Percentiles rank a stretch among this genome's conserved stretches.
These are phyloP conservation scores for Chernovozyma aurita DNA, from an alignment of 1,139 yeast species.

Conservation along the genomic window DNA sequence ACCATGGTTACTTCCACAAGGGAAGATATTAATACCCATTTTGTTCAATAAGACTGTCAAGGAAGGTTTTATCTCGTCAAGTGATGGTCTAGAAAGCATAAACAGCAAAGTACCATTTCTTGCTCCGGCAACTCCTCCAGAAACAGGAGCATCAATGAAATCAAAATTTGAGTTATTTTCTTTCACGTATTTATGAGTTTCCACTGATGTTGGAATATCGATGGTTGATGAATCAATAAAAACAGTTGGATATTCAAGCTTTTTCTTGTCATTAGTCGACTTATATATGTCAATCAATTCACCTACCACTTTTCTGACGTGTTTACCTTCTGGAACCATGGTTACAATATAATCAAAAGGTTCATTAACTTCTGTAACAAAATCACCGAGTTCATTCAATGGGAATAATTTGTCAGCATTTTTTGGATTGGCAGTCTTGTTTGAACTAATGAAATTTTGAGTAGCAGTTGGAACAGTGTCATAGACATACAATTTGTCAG, in stretches of 20 bases:
- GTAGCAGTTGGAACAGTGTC: slow-evolving; percentile 37
- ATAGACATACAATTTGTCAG: slow-evolving; percentile 41
- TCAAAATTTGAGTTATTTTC: slow-evolving; percentile 30
- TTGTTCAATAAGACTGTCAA: slow-evolving; percentile 29
- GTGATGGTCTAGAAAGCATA: slow-evolving; percentile 45
- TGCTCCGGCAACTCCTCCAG: slow-evolving; percentile 62
- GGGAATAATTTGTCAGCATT: slow-evolving; percentile 18
- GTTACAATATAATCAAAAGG: slow-evolving; percentile 41
- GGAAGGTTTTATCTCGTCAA: slow-evolving; percentile 22
- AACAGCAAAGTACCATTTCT: slow-evolving; percentile 52
- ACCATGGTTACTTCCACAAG: slow-evolving; percentile 51
- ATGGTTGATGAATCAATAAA: slow-evolving; percentile 54
- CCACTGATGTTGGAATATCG: slow-evolving; percentile 47
- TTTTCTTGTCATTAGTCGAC: slow-evolving; percentile 10
- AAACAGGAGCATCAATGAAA: slow-evolving; percentile 57
- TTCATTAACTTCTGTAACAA: slow-evolving; percentile 34
- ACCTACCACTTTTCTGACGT: slow-evolving; percentile 41
- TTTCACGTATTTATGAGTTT: slow-evolving; percentile 35
- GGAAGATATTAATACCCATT: slow-evolving; percentile 53
- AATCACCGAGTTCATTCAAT: slow-evolving; percentile 22
- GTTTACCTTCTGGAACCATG: slow-evolving; percentile 60
- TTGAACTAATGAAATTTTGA: slow-evolving; percentile 22
- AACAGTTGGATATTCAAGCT: slow-evolving; percentile 17
- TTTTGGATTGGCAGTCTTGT: slow-evolving; percentile 20
- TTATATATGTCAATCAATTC: slow-evolving; percentile 34